Evolutionary conservation across 805 yeast species (phyloP).

Genomic region (Candida nanaspora): DNA sequence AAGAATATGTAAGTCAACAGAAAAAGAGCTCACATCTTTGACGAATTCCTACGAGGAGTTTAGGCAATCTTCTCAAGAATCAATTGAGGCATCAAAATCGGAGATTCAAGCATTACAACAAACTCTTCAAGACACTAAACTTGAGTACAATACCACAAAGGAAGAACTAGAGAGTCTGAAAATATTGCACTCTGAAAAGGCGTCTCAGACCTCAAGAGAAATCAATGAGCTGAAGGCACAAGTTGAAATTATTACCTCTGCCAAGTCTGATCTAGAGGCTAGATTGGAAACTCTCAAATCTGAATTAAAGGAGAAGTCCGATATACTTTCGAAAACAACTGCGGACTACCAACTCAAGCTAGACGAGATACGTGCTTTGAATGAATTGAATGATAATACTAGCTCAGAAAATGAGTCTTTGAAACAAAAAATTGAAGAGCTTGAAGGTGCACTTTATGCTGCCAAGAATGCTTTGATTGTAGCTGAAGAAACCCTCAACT

Average conservation of each 20-base stretch:
- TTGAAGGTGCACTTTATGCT: slow-evolving; percentile 30
- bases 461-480: slow-evolving; percentile 25
- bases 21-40: slow-evolving; percentile 51
- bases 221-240: slow-evolving; percentile 17
- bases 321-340: slow-evolving; percentile 9
- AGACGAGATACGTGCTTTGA: slow-evolving; percentile 19
- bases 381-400: slow-evolving; percentile 13
- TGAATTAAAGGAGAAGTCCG: slow-evolving; percentile 22
- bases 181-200: slow-evolving; percentile 2
- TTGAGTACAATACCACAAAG: neutral
- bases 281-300: slow-evolving; percentile 22
- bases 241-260: slow-evolving; percentile 16
- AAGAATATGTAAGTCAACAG: slow-evolving; percentile 58
- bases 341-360: slow-evolving; percentile 16
- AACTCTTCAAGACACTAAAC: neutral
- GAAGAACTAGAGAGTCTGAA: neutral
- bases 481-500: slow-evolving; percentile 38
- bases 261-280: slow-evolving; percentile 22
- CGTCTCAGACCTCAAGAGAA: slow-evolving; percentile 10
- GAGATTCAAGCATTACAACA: neutral
- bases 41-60: slow-evolving; percentile 46
- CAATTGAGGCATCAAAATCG: neutral
- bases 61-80: slow-evolving; percentile 16
- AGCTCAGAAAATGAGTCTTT: slow-evolving; percentile 11
- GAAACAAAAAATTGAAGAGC: slow-evolving; percentile 21